Percentiles rank a stretch among this genome's conserved stretches.
phyloP scores from a whole-genome alignment of 75 land plant species.

The Selaginella moellendorffii region DNA sequence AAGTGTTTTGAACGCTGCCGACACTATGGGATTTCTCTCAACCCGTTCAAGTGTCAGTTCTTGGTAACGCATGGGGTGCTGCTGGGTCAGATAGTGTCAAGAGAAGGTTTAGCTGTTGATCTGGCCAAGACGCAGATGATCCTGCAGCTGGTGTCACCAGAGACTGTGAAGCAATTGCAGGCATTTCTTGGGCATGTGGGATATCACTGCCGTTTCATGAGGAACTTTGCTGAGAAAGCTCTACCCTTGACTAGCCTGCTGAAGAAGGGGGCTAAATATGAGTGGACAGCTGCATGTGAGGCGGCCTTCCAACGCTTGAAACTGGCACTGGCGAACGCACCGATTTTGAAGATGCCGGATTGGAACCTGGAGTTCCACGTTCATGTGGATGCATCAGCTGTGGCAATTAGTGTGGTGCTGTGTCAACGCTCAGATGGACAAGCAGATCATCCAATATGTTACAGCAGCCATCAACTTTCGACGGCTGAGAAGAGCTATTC shows the following conservation, averaged over 20 bases:
- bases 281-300: background rate
- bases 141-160: background rate
- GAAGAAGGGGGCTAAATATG: background rate
- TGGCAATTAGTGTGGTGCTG: conserved; percentile 10
- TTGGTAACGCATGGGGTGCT: conserved; percentile 8
- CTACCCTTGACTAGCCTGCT: background rate
- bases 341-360: conserved; percentile 7
- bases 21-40: background rate
- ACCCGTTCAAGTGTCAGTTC: background rate
- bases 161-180: background rate
- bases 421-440: conserved; percentile 3
- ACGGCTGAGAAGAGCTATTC: conserved; percentile 16
- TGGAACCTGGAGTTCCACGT: conserved; percentile 13
- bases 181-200: conserved; percentile 3
- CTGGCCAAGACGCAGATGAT: background rate
- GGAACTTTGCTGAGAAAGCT: conserved; percentile 5
- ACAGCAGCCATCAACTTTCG: background rate
- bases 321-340: background rate
- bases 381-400: conserved; percentile 10
- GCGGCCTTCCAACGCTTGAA: background rate
- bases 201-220: conserved; percentile 4
- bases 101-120: conserved; percentile 10
- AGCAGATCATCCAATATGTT: background rate
- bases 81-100: conserved; percentile 10
- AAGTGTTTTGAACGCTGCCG: background rate